Evolutionary conservation across 768 basidiomycete genomes (phyloP).

Genomic region (Mycena metata): DNA sequence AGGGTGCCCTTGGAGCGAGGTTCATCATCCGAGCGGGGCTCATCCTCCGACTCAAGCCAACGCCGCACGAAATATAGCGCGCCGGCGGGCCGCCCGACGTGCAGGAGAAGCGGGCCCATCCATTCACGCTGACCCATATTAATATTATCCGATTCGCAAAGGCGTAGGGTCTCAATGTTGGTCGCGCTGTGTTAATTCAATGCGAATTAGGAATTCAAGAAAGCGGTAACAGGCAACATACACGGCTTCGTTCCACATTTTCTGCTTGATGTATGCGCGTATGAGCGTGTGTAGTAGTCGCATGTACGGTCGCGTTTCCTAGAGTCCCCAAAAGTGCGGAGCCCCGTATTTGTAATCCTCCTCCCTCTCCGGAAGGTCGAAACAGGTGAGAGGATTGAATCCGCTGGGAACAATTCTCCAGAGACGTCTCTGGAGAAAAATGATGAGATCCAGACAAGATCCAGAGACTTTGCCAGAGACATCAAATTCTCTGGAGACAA

Average conservation of each 20-base stretch:
- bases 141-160: conserved; percentile 60
- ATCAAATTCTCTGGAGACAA: no score
- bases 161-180: conserved; percentile 57
- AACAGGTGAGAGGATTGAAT: conserved; percentile 29
- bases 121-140: conserved; percentile 51
- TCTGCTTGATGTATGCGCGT: conserved; percentile 49
- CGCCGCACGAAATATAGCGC: conserved; percentile 57
- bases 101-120: conserved; percentile 55
- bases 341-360: conserved; percentile 10
- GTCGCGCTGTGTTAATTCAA: conserved; percentile 46
- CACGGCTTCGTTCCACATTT: conserved; percentile 51
- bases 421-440: no score
- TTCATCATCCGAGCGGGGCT: conserved; percentile 35
- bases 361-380: conserved; percentile 10
- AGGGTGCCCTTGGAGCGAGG: no score
- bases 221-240: conserved; percentile 38
- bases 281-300: conserved; percentile 56
- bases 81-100: conserved; percentile 48
- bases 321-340: conserved; percentile 40
- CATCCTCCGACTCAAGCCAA: conserved; percentile 40
- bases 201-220: not conserved
- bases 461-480: no score
- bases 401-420: no score
- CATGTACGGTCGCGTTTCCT: conserved; percentile 62
- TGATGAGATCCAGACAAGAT: no score